Evolutionary conservation across 164 flowering plant species (phyloP).

Genomic region (Vitis rotundifolia): DNA sequence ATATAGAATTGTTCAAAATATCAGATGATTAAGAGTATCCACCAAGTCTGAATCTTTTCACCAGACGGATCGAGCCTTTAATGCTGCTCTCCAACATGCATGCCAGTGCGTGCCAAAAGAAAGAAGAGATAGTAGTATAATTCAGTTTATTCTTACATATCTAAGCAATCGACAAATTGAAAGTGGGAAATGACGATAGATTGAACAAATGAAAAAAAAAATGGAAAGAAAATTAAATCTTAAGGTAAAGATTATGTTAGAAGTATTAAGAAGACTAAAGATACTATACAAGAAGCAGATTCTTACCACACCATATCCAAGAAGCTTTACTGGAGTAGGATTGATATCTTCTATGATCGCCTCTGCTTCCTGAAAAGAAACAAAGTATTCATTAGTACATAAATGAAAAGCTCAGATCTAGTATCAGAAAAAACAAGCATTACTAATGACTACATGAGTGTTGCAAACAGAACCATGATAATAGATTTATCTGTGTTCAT

Average conservation of each 20-base stretch:
- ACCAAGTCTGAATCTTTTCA: too few relatives aligned
- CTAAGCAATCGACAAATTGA: too few relatives aligned
- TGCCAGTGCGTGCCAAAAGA: background rate
- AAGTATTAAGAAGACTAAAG: background rate
- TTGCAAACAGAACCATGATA: too few relatives aligned
- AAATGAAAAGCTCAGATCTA: background rate
- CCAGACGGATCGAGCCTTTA: too few relatives aligned
- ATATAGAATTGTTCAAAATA: too few relatives aligned
- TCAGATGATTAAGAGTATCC: too few relatives aligned
- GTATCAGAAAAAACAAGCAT: background rate
- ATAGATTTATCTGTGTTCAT: too few relatives aligned
- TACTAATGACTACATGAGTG: background rate
- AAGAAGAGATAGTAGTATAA: background rate
- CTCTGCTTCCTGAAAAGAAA: conserved; percentile 79
- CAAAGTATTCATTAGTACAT: conserved; percentile 10
- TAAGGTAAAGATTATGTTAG: background rate
- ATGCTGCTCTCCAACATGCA: too few relatives aligned
- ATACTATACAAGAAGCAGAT: background rate
- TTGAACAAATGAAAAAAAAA: background rate
- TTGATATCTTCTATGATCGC: conserved; percentile 82
- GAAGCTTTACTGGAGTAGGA: conserved; percentile 66
- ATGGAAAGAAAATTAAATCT: background rate
- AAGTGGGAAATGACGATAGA: background rate
- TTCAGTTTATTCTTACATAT: too few relatives aligned
- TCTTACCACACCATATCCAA: conserved; percentile 78